These are phyloP conservation scores for Huntiella moniliformis DNA, from an alignment of 2,329 filamentous ascomycete species.

Conservation along the genomic window DNA sequence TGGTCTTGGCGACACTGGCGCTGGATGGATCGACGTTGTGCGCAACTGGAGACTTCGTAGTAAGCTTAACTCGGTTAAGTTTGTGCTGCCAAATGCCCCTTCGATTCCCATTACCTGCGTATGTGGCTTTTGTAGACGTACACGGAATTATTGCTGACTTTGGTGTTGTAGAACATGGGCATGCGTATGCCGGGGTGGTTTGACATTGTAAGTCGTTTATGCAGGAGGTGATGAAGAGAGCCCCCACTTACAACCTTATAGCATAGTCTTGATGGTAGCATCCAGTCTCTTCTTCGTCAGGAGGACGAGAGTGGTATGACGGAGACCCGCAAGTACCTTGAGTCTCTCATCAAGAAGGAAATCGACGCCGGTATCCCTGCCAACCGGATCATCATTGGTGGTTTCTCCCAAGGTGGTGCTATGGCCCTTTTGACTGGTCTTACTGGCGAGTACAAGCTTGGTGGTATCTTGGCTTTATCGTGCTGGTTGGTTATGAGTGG, in stretches of 20 bases:
- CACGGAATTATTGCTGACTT: neutral
- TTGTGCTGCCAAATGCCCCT: constrained; percentile 85
- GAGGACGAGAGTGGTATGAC: constrained; percentile 61
- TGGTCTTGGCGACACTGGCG: constrained; percentile 69
- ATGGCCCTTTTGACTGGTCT: constrained; percentile 69
- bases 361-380: constrained; percentile 64
- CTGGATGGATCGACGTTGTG: constrained; percentile 64
- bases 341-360: constrained; percentile 61
- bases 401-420: constrained; percentile 74
- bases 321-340: constrained; percentile 55
- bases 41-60: constrained; percentile 69
- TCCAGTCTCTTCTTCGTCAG: constrained; percentile 18
- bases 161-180: constrained; percentile 43
- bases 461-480: constrained; percentile 73
- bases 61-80: constrained; percentile 76
- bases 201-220: constrained; percentile 44
- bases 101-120: constrained; percentile 70
- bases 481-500: constrained; percentile 54
- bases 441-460: constrained; percentile 55
- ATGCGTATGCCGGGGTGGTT: constrained; percentile 79
- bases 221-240: neutral
- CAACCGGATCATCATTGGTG: constrained; percentile 68
- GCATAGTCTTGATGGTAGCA: constrained; percentile 17
- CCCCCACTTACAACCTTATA: constrained; percentile 8
- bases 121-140: constrained; percentile 16